Evolutionary conservation across 2,329 filamentous ascomycete species (phyloP).

Genomic region (Septoria petroselini): DNA sequence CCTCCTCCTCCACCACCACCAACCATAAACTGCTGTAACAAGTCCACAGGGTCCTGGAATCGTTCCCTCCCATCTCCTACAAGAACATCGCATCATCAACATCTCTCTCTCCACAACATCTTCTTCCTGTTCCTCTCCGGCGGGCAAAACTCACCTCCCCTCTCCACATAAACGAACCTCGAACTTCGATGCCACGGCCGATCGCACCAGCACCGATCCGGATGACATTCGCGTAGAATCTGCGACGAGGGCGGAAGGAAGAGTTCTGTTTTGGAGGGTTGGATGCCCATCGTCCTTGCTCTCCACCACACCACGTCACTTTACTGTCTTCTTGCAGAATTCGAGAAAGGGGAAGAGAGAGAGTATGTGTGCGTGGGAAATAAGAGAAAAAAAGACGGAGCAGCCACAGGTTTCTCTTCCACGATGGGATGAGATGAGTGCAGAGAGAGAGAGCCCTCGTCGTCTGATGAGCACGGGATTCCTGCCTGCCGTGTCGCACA

Average conservation of each 20-base stretch:
- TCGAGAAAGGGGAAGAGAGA: not conserved
- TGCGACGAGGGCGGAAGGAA: constrained; percentile 31
- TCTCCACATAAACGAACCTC: constrained; percentile 31
- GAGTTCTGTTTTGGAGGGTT: constrained; percentile 28
- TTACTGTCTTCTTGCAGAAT: no score
- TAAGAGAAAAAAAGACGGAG: not conserved
- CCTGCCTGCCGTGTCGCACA: no score
- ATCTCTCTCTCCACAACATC: no score
- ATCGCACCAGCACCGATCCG: constrained; percentile 27
- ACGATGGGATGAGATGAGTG: no score
- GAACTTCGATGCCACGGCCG: constrained; percentile 21
- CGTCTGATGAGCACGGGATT: no score
- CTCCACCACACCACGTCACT: no score
- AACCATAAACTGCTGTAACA: constrained; percentile 23
- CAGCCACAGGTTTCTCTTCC: no score
- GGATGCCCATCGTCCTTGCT: constrained; percentile 28
- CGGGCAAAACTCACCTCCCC: constrained; percentile 14
- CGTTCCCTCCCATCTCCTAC: constrained; percentile 25
- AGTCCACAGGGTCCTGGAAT: constrained; percentile 29
- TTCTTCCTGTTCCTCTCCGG: no score
- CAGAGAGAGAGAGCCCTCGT: not conserved
- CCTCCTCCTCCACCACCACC: constrained; percentile 12
- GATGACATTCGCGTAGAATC: constrained; percentile 27
- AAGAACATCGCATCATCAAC: no score
- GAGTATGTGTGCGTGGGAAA: not conserved